Percentiles rank a stretch among this genome's conserved stretches.
phyloP scores from a whole-genome alignment of 2,329 filamentous ascomycete species.

The Hirsutella rhossiliensis region DNA sequence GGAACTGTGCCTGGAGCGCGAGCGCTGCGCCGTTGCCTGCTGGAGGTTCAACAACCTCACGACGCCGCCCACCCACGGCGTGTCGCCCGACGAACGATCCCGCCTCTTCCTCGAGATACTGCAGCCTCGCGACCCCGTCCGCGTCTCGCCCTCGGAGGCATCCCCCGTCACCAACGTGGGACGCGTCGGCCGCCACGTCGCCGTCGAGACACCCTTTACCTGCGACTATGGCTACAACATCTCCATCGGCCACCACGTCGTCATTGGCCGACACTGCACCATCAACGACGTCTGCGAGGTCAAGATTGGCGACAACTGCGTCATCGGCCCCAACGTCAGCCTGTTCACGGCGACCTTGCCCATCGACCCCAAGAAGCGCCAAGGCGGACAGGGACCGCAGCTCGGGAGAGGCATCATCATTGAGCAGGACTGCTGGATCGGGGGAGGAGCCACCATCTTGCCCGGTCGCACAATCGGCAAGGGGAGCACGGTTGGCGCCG shows the following conservation, averaged over 20 bases:
- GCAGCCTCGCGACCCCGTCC: slow-evolving; percentile 45
- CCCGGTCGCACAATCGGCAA: slow-evolving; percentile 71
- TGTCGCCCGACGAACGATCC: slow-evolving; percentile 55
- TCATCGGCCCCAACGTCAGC: slow-evolving; percentile 75
- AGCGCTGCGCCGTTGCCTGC: slow-evolving; percentile 68
- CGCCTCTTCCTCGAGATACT: slow-evolving; percentile 63
- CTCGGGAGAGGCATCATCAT: slow-evolving; percentile 63
- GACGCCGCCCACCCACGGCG: slow-evolving; percentile 59
- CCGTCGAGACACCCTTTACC: slow-evolving; percentile 77
- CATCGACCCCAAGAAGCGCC: slow-evolving; percentile 59
- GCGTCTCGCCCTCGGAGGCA: slow-evolving; percentile 41
- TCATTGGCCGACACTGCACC: slow-evolving; percentile 71
- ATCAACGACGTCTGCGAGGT: slow-evolving; percentile 81
- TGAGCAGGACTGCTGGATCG: slow-evolving; percentile 77
- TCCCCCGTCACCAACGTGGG: slow-evolving; percentile 42
- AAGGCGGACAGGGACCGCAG: slow-evolving; percentile 62
- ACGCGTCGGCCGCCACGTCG: slow-evolving; percentile 59
- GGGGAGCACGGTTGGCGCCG: slow-evolving; percentile 70
- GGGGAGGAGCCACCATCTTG: slow-evolving; percentile 64
- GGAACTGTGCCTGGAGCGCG: slow-evolving; percentile 71
- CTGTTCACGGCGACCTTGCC: slow-evolving; percentile 67
- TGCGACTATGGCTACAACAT: slow-evolving; percentile 98
- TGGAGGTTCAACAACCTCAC: slow-evolving; percentile 75
- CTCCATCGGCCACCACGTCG: slow-evolving; percentile 71
- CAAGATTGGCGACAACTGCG: slow-evolving; percentile 63